Evolutionary conservation across 1,284 basidiomycete genomes (phyloP).

Genomic region (Leccinum subrobustum): DNA sequence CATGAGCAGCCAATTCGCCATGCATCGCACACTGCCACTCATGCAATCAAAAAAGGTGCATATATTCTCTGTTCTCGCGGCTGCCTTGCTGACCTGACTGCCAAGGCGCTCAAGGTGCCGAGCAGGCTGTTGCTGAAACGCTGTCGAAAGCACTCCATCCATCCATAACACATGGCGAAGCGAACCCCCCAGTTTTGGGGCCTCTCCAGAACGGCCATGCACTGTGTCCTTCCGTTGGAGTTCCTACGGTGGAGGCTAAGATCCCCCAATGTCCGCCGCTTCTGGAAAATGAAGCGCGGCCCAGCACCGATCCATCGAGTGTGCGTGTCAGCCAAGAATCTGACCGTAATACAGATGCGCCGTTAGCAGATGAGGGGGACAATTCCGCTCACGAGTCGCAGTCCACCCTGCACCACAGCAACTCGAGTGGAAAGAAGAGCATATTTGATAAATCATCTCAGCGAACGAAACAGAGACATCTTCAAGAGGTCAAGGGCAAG

Average conservation of each 20-base stretch:
- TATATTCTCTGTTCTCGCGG: neutral
- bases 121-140: constrained; percentile 39
- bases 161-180: constrained; percentile 1
- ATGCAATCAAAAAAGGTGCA: constrained; percentile 52
- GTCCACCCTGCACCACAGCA: constrained; percentile 42
- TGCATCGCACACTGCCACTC: constrained; percentile 39
- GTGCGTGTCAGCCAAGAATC: constrained; percentile 15
- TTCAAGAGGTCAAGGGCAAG: constrained; percentile 49
- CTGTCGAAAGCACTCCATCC: constrained; percentile 41
- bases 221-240: constrained; percentile 54
- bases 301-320: constrained; percentile 30
- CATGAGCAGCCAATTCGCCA: constrained; percentile 38
- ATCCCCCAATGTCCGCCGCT: constrained; percentile 43
- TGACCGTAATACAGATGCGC: constrained; percentile 17
- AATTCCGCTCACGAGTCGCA: constrained; percentile 46
- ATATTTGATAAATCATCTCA: constrained; percentile 49
- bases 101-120: constrained; percentile 44
- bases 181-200: constrained; percentile 2
- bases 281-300: constrained; percentile 36
- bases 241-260: constrained; percentile 76
- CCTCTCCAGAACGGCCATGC: constrained; percentile 51
- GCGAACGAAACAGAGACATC: constrained; percentile 60
- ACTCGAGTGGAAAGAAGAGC: constrained; percentile 50
- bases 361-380: constrained; percentile 38
- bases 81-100: constrained; percentile 2